These are phyloP conservation scores for Aspergillus arachidicola DNA, from an alignment of 2,329 filamentous ascomycete genomes.

Conservation along the genomic window DNA sequence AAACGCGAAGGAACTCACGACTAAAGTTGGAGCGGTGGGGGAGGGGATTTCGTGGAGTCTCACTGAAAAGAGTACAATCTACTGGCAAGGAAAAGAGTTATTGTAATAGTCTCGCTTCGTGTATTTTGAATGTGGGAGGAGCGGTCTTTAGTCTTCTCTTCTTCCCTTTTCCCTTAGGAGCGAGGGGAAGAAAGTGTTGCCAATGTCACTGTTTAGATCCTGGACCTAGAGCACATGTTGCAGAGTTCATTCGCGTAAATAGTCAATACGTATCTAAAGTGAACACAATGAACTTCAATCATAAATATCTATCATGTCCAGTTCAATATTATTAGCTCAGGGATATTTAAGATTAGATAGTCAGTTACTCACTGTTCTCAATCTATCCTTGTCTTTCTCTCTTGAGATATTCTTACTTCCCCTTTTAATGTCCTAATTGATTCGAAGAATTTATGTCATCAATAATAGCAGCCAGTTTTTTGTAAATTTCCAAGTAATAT, in stretches of 20 bases:
- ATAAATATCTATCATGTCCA: neutral
- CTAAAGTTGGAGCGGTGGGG: conserved; percentile 1
- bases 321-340: neutral
- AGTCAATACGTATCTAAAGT: neutral
- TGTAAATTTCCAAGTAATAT: neutral
- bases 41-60: neutral
- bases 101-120: neutral
- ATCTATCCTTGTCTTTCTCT: neutral
- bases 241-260: neutral
- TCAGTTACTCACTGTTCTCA: neutral
- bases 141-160: neutral
- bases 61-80: neutral
- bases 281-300: too few species aligned
- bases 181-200: neutral
- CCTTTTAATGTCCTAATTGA: neutral
- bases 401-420: neutral
- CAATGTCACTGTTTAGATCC: neutral
- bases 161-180: neutral
- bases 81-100: neutral
- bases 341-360: neutral
- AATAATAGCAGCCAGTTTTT: neutral
- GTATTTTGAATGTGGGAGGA: neutral
- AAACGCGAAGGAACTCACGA: conserved; percentile 7
- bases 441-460: neutral
- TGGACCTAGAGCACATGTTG: neutral